A percentile compares a stretch with the other conserved stretches of the same genome.
Conservation (phyloP, 345 rosid species). For the Acer saccharum region DNA sequence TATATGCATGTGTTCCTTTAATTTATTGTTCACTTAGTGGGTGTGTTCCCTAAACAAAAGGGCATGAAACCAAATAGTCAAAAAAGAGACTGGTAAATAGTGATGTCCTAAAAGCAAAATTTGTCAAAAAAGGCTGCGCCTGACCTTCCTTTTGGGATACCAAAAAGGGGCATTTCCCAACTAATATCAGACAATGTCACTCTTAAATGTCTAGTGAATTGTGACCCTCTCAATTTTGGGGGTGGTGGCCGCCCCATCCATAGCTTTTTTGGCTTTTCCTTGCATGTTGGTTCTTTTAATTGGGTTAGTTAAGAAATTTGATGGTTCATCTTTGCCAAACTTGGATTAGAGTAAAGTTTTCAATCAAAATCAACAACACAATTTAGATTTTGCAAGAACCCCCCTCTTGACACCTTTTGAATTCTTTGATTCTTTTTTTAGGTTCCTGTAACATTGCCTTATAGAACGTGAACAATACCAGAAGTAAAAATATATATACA, state of each 20-base stretch:
- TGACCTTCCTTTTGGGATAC: slow-evolving; percentile 13
- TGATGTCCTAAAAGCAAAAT: neutral
- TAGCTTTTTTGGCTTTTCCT: neutral
- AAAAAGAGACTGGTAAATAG: neutral
- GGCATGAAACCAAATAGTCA: slow-evolving; percentile 6
- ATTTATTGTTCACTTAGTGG: neutral
- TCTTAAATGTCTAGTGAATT: neutral
- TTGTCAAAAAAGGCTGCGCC: slow-evolving; percentile 41
- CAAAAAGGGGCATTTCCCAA: slow-evolving; percentile 18
- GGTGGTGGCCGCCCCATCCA: slow-evolving; percentile 15
- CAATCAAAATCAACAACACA: neutral
- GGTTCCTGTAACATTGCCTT: neutral
- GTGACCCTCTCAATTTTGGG: neutral
- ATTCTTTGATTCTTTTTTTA: slow-evolving; percentile 4
- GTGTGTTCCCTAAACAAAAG: neutral
- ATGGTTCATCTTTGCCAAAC: slow-evolving; percentile 4
- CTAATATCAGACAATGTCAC: slow-evolving; percentile 18
- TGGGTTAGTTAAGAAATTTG: slow-evolving; percentile 1
- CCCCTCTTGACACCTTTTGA: no score
- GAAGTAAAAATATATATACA: no score
- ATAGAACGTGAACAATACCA: neutral
- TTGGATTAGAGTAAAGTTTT: neutral
- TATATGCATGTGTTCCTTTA: neutral
- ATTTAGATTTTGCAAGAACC: neutral
- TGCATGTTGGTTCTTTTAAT: neutral